A percentile compares a stretch with the other conserved stretches of the same genome.
phyloP scores from a whole-genome alignment of 2,329 filamentous ascomycete species.

The Nigrospora sphaerica region DNA sequence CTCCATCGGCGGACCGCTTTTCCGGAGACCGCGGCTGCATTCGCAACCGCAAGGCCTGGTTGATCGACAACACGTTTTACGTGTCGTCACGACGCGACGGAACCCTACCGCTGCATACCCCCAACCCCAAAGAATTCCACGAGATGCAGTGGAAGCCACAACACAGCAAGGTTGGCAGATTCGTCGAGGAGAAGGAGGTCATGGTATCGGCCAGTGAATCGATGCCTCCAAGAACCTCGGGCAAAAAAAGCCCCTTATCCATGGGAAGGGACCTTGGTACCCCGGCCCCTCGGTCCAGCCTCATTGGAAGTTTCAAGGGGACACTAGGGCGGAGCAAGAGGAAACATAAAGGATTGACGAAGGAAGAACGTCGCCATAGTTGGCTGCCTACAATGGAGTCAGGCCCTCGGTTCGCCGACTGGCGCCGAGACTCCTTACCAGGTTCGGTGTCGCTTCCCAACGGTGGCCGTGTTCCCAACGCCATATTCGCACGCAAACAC shows the following conservation, averaged over 20 bases:
- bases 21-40: slow-evolving; percentile 25
- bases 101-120: slow-evolving; percentile 27
- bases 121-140: slow-evolving; percentile 31
- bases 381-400: slow-evolving; percentile 18
- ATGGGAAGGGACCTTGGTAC: slow-evolving; percentile 10
- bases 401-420: slow-evolving; percentile 10
- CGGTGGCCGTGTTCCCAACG: slow-evolving; percentile 32
- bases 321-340: slow-evolving; percentile 1
- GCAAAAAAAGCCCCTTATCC: slow-evolving; percentile 9
- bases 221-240: slow-evolving; percentile 11
- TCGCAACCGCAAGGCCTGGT: slow-evolving; percentile 31
- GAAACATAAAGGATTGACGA: not conserved
- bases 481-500: slow-evolving; percentile 36
- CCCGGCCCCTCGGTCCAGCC: slow-evolving; percentile 11
- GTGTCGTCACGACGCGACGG: slow-evolving; percentile 29
- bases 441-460: slow-evolving; percentile 21
- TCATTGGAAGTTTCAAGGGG: slow-evolving; percentile 13
- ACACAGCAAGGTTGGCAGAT: slow-evolving; percentile 18
- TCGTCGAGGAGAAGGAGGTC: slow-evolving; percentile 26
- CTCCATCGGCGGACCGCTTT: slow-evolving; percentile 14
- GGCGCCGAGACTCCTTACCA: slow-evolving; percentile 3
- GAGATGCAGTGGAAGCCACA: slow-evolving; percentile 31
- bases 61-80: slow-evolving; percentile 35
- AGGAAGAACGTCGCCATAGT: slow-evolving; percentile 17
- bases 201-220: slow-evolving; percentile 9